Base-by-base conservation (phyloP, 441 rosid genomes). In the Populus hybrid region DNA sequence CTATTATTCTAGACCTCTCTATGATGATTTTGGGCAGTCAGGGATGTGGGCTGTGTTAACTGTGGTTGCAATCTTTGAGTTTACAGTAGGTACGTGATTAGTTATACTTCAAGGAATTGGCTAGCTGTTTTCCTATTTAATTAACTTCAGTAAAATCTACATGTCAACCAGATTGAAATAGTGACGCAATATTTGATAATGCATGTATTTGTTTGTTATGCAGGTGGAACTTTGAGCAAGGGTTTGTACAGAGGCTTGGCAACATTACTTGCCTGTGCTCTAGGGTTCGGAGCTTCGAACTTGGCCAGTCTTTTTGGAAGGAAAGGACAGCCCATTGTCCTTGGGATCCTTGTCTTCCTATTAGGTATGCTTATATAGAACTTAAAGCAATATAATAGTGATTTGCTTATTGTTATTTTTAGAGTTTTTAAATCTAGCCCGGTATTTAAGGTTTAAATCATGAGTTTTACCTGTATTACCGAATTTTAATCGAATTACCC, bases 31-130 rank as follows among this genome's bases (percentile, higher is more conserved):
- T 57, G 98, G 97, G 30, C 83, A 84, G 69, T 83, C 97, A 6
- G 97, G 95, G 75, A 93, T 93, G 88, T 93, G 97, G 99, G 97
- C 99, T 26, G 91, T 95, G 72, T 82, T 93, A 57, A 95, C 99
- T 1, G 97, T 93, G 2, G 93, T 88, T 0, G 97, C 92, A 21
- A 85, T 92, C 67, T 90, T 87, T 74, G 99, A 95, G 73, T 95
- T 92, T 73, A 92, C 94, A 8, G 97, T 93, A 6, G 99, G 99
- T 95, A 85, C 86, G 92, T 18, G 12, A 38, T 67, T 69, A 20
- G 34, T 65, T 42, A 42, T 42, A 42, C 18, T 42, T 10, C 1
- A 42, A 10, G 32, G 35, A 32, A 10, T 46, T 73, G 35, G 18
- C 9, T 72, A 24, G 61, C 30, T 73, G 14, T 61, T 9, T 10